These are phyloP conservation scores for Solanum tarapatanum DNA, from an alignment of 257 asterid genomes.

Conservation along the genomic window DNA sequence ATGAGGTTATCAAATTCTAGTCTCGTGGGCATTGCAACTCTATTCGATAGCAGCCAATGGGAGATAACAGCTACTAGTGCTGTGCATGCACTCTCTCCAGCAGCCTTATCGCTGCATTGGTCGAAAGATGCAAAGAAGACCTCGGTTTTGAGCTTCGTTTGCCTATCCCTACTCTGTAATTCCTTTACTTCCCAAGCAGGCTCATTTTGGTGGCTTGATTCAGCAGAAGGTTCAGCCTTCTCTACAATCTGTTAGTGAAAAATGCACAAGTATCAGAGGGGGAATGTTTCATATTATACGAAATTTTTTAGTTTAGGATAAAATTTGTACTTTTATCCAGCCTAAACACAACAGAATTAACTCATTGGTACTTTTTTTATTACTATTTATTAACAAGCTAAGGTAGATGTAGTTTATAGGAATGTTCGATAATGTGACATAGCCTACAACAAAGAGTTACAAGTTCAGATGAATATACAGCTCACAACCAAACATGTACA, in stretches of 20 bases:
- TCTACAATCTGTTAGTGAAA: slow-evolving; percentile 12
- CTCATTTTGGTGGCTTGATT: slow-evolving; percentile 13
- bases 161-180: slow-evolving; percentile 49
- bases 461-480: neutral
- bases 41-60: slow-evolving; percentile 58
- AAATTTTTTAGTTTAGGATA: neutral
- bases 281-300: neutral
- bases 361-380: neutral
- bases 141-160: slow-evolving; percentile 32
- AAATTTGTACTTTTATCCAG: neutral
- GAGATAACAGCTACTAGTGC: slow-evolving; percentile 51
- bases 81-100: slow-evolving; percentile 73
- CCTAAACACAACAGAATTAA: neutral
- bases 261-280: neutral
- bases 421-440: neutral
- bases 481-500: neutral
- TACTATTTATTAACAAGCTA: neutral
- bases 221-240: neutral
- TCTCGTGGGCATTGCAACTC: slow-evolving; percentile 28
- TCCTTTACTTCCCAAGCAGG: slow-evolving; percentile 47
- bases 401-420: neutral
- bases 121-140: slow-evolving; percentile 66
- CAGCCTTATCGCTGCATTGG: slow-evolving; percentile 57
- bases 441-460: neutral
- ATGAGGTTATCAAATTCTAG: slow-evolving; percentile 47